These are phyloP conservation scores for Penicillium sp. DNA, from an alignment of 2,329 filamentous ascomycete genomes.

Conservation along the genomic window DNA sequence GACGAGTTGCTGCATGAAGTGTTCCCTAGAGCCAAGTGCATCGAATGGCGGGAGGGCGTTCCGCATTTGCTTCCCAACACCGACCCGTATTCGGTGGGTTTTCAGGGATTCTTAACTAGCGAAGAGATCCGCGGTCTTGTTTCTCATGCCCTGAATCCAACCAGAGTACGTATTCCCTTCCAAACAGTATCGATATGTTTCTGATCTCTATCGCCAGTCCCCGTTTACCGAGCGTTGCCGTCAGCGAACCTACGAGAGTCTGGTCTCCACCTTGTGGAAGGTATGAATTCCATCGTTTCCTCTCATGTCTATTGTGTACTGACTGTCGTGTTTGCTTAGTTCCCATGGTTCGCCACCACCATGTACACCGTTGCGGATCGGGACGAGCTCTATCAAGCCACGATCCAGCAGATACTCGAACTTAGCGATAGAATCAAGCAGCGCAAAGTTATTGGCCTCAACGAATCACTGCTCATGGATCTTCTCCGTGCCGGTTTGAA, in stretches of 20 bases:
- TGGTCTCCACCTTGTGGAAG: constrained; percentile 51
- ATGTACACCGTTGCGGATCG: constrained; percentile 47
- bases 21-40: constrained; percentile 51
- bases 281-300: constrained; percentile 22
- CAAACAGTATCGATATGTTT: background rate
- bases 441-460: constrained; percentile 34
- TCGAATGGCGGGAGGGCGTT: constrained; percentile 40
- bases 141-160: constrained; percentile 47
- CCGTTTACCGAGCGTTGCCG: constrained; percentile 47
- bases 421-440: constrained; percentile 61
- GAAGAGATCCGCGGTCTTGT: constrained; percentile 48
- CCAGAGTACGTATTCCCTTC: constrained; percentile 39
- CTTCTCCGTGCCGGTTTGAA: constrained; percentile 38
- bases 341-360: constrained; percentile 46
- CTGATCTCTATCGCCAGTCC: constrained; percentile 32
- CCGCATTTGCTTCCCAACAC: constrained; percentile 31
- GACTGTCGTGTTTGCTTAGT: constrained; percentile 31
- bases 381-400: constrained; percentile 41
- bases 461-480: constrained; percentile 34
- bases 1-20: constrained; percentile 48
- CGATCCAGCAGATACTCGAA: constrained; percentile 60
- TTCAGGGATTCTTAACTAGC: constrained; percentile 48
- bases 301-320: background rate
- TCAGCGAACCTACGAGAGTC: constrained; percentile 51
- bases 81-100: constrained; percentile 47